Evolutionary conservation across 805 yeast genomes (phyloP).

Genomic region (Saccharomycopsis sp.): DNA sequence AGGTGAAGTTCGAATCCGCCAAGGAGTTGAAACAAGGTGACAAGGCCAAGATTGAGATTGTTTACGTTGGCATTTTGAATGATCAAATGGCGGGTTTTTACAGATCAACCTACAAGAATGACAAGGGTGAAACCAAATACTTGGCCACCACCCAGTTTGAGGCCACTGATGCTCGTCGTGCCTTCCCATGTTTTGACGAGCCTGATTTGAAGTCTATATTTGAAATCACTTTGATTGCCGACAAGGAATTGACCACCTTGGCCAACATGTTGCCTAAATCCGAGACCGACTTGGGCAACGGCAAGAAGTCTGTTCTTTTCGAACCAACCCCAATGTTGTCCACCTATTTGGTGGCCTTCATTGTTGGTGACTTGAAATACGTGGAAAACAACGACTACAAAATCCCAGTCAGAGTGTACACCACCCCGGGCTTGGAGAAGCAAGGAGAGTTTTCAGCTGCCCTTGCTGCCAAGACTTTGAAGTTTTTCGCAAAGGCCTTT

Average conservation of each 20-base stretch:
- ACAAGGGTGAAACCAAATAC: conserved; percentile 53
- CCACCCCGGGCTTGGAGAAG: conserved; percentile 68
- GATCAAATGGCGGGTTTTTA: conserved; percentile 81
- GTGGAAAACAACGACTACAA: conserved; percentile 58
- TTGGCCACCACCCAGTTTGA: conserved; percentile 83
- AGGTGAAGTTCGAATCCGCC: conserved; percentile 50
- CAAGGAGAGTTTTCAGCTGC: conserved; percentile 68
- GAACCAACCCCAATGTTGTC: conserved; percentile 77
- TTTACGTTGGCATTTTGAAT: conserved; percentile 56
- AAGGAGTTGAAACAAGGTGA: conserved; percentile 32
- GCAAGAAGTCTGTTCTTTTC: conserved; percentile 48
- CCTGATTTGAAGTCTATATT: conserved; percentile 73
- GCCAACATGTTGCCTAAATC: conserved; percentile 61
- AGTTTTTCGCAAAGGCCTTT: conserved; percentile 62
- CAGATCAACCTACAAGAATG: conserved; percentile 52
- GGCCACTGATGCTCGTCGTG: conserved; percentile 79
- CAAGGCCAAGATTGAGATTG: conserved; percentile 37
- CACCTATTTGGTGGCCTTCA: conserved; percentile 77
- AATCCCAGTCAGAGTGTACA: conserved; percentile 72
- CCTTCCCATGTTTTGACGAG: conserved; percentile 82
- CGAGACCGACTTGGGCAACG: conserved; percentile 35
- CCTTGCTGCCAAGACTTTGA: conserved; percentile 65
- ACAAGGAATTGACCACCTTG: conserved; percentile 46
- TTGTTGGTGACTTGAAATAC: conserved; percentile 70
- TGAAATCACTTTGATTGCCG: conserved; percentile 52